Evolutionary conservation across 208 protist species (phyloP), one percentile per base, ranked within the genome.

Genomic region (Zelonia costaricensis): DNA sequence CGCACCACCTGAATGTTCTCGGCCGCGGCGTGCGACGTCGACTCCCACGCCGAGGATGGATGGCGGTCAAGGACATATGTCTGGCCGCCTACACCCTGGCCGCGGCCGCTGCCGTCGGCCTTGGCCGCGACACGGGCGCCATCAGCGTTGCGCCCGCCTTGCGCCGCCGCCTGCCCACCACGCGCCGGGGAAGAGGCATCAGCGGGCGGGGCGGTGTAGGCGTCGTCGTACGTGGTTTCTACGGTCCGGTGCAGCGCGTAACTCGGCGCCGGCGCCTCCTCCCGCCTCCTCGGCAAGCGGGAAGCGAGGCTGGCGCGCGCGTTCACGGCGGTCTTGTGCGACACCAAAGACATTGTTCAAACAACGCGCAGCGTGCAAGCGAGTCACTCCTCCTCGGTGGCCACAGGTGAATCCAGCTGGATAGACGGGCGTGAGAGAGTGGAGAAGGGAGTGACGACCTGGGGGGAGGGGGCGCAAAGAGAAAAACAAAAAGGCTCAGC

Each of bases 251-350:
- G 87, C 12, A 93, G 59, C 4, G 74, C 58, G 15, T 54, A 49
- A 20, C 23, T 69, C 1, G 57, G 35, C 3, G 70, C 65, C 7
- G 76, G n/a, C 28, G 31, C 20, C 2, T 45, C 45, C 6, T 51
- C 45, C 28, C 51, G 61, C 1, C 62, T 75, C 48, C 78, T 80
- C n/a, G 74, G 63, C 2, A 90, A 44, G 2, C 89, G 83, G 4
- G 71, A 74, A 27, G 68, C 59, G 20, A 95, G 59, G 18, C 77
- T 76, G 1, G 72, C 62, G 13, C 89, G 84, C 9, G 77, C 92
- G 63, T 90, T 95, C 10, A 95, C 82, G 2, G 65, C 75, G n/a
- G 86, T 88, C 58, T 92, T 95, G 9, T 81, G 61, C 25, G 74
- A 74, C 3, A 90, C 53, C 13, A 85, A 78, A 1, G 48, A 54